Percentiles rank a stretch among this genome's conserved stretches.
Evolutionary conservation across 495 filamentous ascomycete genomes (phyloP).

Genomic region (Xylaria telfairii): DNA sequence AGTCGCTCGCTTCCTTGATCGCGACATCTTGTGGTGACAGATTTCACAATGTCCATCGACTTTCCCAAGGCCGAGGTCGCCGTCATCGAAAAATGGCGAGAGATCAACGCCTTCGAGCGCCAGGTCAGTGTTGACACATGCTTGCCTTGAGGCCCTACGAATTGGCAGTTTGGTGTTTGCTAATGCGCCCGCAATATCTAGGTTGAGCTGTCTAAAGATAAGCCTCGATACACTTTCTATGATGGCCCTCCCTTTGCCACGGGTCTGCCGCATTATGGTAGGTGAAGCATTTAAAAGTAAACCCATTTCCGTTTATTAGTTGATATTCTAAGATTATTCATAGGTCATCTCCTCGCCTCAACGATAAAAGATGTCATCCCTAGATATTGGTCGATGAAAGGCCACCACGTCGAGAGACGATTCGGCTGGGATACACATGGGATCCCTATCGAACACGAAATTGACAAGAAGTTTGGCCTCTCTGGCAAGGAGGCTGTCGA

Average conservation of each 20-base stretch:
- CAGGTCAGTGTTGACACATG: slow-evolving; percentile 52
- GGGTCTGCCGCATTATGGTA: slow-evolving; percentile 92
- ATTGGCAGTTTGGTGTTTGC: slow-evolving; percentile 3
- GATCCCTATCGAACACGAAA: slow-evolving; percentile 95
- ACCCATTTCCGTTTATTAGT: too few species aligned
- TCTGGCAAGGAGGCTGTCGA: slow-evolving; percentile 87
- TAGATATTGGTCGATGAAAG: slow-evolving; percentile 97
- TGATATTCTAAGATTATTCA: too few species aligned
- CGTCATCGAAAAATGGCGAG: slow-evolving; percentile 81
- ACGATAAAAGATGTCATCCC: slow-evolving; percentile 99
- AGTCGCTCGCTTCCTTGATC: not conserved
- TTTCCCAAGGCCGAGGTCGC: slow-evolving; percentile 90
- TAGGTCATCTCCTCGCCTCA: slow-evolving; percentile 91
- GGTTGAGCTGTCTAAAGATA: slow-evolving; percentile 49
- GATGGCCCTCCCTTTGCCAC: slow-evolving; percentile 69
- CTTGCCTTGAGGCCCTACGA: not conserved
- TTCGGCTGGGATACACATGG: slow-evolving; percentile 92
- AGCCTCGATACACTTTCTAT: slow-evolving; percentile 66
- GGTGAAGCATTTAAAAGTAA: too few species aligned
- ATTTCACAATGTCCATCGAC: slow-evolving; percentile 75
- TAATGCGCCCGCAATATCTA: slow-evolving; percentile 22
- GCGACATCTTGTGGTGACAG: not conserved
- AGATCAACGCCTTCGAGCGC: slow-evolving; percentile 85
- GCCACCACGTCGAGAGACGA: slow-evolving; percentile 77
- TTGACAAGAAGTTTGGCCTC: slow-evolving; percentile 95